These are phyloP conservation scores for Zoysia pacifica DNA, from an alignment of 176 grass and related monocot genomes.

Conservation along the genomic window DNA sequence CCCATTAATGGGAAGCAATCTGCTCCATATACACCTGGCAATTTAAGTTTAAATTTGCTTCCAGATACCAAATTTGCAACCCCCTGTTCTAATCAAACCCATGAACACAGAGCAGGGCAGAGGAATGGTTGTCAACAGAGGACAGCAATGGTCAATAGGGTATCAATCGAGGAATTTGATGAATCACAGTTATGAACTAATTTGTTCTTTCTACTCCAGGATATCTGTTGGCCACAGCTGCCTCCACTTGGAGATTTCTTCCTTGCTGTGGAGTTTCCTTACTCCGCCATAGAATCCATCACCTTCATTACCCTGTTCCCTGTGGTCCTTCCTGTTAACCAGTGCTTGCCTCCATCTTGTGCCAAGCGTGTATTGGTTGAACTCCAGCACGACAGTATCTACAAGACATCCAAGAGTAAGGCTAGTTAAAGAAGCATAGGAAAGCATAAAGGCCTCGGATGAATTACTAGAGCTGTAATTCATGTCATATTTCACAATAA, in stretches of 20 bases:
- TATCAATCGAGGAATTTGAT: conserved; percentile 34
- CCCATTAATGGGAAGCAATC: conserved; percentile 20
- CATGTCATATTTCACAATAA: not conserved
- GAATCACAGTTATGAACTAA: not conserved
- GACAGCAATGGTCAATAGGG: conserved; percentile 30
- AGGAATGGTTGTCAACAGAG: not conserved
- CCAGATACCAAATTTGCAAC: conserved; percentile 45
- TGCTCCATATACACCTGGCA: conserved; percentile 19
- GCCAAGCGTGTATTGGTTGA: conserved; percentile 86
- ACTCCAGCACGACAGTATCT: conserved; percentile 78
- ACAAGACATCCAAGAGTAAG: not conserved
- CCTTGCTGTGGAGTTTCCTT: conserved; percentile 67
- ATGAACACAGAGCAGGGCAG: conserved; percentile 19
- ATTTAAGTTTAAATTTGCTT: conserved; percentile 33
- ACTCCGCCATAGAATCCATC: conserved; percentile 94
- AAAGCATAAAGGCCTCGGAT: not conserved
- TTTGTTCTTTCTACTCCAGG: conserved; percentile 47
- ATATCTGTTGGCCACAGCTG: conserved; percentile 84
- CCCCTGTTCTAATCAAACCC: conserved; percentile 42
- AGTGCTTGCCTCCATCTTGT: conserved; percentile 83
- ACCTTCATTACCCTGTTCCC: conserved; percentile 80
- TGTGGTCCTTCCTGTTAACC: conserved; percentile 69
- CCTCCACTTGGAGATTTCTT: conserved; percentile 80
- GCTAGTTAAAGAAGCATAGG: not conserved
- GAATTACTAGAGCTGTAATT: not conserved